These are phyloP conservation scores for Hericium coralloides DNA, from an alignment of 768 basidiomycete species.

Conservation along the genomic window DNA sequence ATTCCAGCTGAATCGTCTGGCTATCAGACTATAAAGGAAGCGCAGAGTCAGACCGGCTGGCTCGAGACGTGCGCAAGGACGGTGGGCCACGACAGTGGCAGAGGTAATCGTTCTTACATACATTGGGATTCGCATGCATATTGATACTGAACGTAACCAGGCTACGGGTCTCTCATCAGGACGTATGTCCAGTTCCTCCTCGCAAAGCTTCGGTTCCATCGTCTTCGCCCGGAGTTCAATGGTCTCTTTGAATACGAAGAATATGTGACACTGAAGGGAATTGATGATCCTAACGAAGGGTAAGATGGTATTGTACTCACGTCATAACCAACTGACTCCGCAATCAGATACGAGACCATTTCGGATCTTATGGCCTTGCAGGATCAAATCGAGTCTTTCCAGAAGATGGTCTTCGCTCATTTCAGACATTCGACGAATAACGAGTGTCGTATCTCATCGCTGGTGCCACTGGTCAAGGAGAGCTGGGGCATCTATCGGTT, in stretches of 20 bases:
- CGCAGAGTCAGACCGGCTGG: conserved; percentile 95
- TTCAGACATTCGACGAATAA: conserved; percentile 90
- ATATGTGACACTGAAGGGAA: conserved; percentile 93
- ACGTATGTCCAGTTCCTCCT: conserved; percentile 95
- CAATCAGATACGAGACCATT: conserved; percentile 82
- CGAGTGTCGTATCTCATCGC: conserved; percentile 91
- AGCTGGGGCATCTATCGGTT: conserved; percentile 99
- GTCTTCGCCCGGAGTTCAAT: conserved; percentile 94
- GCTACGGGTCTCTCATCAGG: conserved; percentile 87
- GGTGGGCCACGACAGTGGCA: conserved; percentile 65
- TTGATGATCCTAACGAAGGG: conserved; percentile 99
- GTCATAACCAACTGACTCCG: conserved; percentile 1
- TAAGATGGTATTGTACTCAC: conserved; percentile 27
- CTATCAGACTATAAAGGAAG: conserved; percentile 89
- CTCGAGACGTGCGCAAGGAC: conserved; percentile 94
- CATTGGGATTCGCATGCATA: not conserved
- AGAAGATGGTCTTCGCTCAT: conserved; percentile 94
- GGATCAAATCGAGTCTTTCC: conserved; percentile 98
- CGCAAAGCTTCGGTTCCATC: conserved; percentile 93
- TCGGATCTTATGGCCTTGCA: conserved; percentile 95
- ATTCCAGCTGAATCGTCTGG: conserved; percentile 6
- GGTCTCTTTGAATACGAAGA: conserved; percentile 99
- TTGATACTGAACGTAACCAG: conserved; percentile 29
- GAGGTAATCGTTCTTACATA: conserved; percentile 39
- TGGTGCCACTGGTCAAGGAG: conserved; percentile 97